Conservation (phyloP, 2,329 filamentous ascomycete genomes). For the Epichloe gansuensis region DNA sequence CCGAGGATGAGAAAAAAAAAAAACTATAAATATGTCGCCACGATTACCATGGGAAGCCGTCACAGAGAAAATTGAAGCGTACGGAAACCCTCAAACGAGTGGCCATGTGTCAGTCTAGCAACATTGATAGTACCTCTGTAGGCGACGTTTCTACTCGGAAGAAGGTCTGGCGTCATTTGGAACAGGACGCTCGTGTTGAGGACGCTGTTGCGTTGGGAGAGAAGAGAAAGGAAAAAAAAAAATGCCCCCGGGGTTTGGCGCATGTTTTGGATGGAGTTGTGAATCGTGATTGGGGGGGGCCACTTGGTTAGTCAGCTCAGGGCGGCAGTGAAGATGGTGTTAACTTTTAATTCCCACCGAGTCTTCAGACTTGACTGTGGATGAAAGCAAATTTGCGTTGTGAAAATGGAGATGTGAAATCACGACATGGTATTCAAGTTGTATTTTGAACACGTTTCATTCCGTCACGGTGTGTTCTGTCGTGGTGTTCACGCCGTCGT, state of each 20-base stretch:
- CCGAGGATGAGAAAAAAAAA: too few relatives aligned
- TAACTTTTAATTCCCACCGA: background rate
- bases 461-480: too few relatives aligned
- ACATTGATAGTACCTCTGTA: slow-evolving; percentile 8
- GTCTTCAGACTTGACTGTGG: too few relatives aligned
- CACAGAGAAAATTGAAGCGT: slow-evolving; percentile 13
- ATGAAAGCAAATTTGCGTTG: too few relatives aligned
- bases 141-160: slow-evolving; percentile 13
- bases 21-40: slow-evolving; percentile 21
- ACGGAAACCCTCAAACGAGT: slow-evolving; percentile 32
- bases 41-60: slow-evolving; percentile 31
- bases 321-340: background rate
- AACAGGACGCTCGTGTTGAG: slow-evolving; percentile 7
- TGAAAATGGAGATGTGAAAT: too few relatives aligned
- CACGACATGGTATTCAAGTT: too few relatives aligned
- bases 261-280: background rate
- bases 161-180: slow-evolving; percentile 10
- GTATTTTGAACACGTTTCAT: too few relatives aligned
- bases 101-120: slow-evolving; percentile 26
- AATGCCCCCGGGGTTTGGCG: background rate
- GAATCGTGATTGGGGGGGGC: background rate
- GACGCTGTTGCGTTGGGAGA: slow-evolving; percentile 17
- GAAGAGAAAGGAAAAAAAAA: slow-evolving; percentile 7
- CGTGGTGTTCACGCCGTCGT: too few relatives aligned
- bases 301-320: background rate